These are phyloP conservation scores for Nematodospora valgi DNA, from an alignment of 805 yeast genomes.

Conservation along the genomic window DNA sequence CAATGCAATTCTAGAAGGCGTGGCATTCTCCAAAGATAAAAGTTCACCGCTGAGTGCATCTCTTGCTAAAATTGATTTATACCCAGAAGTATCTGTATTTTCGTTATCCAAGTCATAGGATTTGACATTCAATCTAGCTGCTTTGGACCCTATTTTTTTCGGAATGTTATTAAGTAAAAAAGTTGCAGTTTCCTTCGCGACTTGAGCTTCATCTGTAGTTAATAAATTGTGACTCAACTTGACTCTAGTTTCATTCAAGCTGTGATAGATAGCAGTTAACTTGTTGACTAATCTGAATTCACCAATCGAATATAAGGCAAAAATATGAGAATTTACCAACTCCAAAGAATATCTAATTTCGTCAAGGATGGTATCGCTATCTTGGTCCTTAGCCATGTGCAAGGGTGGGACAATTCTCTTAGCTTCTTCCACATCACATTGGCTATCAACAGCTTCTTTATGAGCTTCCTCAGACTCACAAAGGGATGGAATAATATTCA, in stretches of 20 bases:
- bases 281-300: slow-evolving; percentile 62
- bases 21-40: slow-evolving; percentile 36
- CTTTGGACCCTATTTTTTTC: slow-evolving; percentile 49
- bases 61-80: slow-evolving; percentile 65
- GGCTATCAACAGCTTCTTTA: slow-evolving; percentile 17
- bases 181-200: slow-evolving; percentile 50
- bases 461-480: slow-evolving; percentile 27
- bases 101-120: slow-evolving; percentile 39
- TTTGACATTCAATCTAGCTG: slow-evolving; percentile 37
- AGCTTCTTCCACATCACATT: slow-evolving; percentile 8
- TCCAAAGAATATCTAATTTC: slow-evolving; percentile 59
- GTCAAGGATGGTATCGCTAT: slow-evolving; percentile 25
- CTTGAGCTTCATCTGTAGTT: slow-evolving; percentile 49
- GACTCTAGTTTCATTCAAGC: slow-evolving; percentile 57
- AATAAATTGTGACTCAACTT: slow-evolving; percentile 48
- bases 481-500: slow-evolving; percentile 28
- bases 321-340: slow-evolving; percentile 60
- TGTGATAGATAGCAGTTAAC: slow-evolving; percentile 49
- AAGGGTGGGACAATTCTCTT: slow-evolving; percentile 43
- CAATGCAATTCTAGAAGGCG: slow-evolving; percentile 59
- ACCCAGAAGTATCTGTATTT: slow-evolving; percentile 56
- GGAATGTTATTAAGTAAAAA: slow-evolving; percentile 55
- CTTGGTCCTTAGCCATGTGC: slow-evolving; percentile 34
- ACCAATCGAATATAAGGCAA: slow-evolving; percentile 66
- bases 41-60: slow-evolving; percentile 58